These are phyloP conservation scores for Peltaster fructicola DNA, from an alignment of 2,329 filamentous ascomycete genomes.

Conservation along the genomic window DNA sequence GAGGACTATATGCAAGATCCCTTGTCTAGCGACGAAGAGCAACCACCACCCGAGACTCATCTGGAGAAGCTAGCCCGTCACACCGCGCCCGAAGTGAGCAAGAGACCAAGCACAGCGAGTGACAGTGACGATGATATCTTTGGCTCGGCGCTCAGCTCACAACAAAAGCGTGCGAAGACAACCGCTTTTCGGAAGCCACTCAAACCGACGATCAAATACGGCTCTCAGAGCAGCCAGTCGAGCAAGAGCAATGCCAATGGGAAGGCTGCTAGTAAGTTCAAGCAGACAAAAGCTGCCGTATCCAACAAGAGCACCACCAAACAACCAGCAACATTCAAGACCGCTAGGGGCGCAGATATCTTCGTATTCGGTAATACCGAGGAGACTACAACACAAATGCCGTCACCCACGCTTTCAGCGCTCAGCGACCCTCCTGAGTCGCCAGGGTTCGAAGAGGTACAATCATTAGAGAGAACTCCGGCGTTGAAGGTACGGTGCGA, in stretches of 20 bases:
- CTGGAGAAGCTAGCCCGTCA: constrained; percentile 1
- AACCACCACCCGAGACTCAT: neutral
- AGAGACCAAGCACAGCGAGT: neutral
- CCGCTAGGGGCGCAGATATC: constrained; percentile 3
- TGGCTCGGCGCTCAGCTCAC: neutral
- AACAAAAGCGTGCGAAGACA: neutral
- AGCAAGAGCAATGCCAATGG: too few species aligned
- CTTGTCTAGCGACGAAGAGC: neutral
- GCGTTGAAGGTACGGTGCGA: too few species aligned
- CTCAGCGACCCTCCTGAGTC: constrained; percentile 1
- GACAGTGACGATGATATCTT: constrained; percentile 1
- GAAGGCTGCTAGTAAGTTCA: too few species aligned
- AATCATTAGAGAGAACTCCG: too few species aligned
- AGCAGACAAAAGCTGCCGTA: too few species aligned
- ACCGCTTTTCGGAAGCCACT: too few species aligned
- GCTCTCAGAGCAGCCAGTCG: too few species aligned
- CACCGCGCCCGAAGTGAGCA: constrained; percentile 1
- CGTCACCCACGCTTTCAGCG: too few species aligned
- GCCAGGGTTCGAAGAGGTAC: neutral
- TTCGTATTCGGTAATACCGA: constrained; percentile 2
- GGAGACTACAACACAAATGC: too few species aligned
- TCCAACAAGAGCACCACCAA: too few species aligned
- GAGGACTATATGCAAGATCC: constrained; percentile 3
- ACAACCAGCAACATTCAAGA: constrained; percentile 3
- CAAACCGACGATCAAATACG: too few species aligned